phyloP scores from a whole-genome alignment of 23 red algal species.

The Gracilaria gracilis region DNA sequence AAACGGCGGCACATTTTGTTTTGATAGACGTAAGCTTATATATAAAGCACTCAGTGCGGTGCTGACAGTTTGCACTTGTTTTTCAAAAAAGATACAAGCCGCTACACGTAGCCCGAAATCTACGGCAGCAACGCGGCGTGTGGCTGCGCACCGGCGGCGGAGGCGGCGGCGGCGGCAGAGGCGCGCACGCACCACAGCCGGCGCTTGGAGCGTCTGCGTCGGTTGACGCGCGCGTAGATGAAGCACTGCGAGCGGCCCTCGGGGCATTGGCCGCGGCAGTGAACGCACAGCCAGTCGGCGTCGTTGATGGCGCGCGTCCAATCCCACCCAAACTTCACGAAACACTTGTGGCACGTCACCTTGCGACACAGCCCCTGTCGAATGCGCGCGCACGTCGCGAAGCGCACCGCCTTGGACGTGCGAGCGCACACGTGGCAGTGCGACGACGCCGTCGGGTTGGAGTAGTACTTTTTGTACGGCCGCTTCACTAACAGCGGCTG shows the following conservation, averaged over 20 bases:
- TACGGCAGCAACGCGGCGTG: too few species aligned
- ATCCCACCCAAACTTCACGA: slow-evolving; percentile 72
- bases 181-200: too few species aligned
- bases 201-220: slow-evolving; percentile 20
- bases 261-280: slow-evolving; percentile 44
- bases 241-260: slow-evolving; percentile 53
- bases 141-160: too few species aligned
- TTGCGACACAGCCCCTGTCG: slow-evolving; percentile 66
- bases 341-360: slow-evolving; percentile 78
- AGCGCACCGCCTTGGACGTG: slow-evolving; percentile 69
- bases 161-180: too few species aligned
- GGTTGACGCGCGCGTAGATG: slow-evolving; percentile 57
- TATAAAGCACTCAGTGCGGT: too few species aligned
- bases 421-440: slow-evolving; percentile 78
- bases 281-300: slow-evolving; percentile 56
- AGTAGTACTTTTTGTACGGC: slow-evolving; percentile 70
- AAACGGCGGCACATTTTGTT: too few species aligned
- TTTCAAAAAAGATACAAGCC: too few species aligned
- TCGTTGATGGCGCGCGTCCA: slow-evolving; percentile 12
- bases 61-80: too few species aligned
- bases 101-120: too few species aligned
- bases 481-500: background rate
- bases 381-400: slow-evolving; percentile 61
- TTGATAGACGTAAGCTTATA: too few species aligned
- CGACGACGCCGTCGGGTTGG: slow-evolving; percentile 61